Conservation (phyloP, 225 moss, liverwort and hornwort species). For the Antitrichia curtipendula region DNA sequence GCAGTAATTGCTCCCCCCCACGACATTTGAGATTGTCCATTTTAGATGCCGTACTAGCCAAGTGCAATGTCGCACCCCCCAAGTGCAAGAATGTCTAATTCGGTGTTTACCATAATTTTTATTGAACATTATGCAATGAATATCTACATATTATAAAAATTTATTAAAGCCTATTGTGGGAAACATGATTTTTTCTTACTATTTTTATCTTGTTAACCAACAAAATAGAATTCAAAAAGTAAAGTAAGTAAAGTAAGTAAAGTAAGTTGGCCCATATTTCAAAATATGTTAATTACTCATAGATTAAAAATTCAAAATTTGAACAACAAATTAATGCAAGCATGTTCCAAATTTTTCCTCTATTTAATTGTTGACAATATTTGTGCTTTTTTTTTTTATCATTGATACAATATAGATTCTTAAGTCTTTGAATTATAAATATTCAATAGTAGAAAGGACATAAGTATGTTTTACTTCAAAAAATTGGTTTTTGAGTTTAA, state of each 20-base stretch:
- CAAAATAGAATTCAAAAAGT: not conserved
- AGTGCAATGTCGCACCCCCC: too few species aligned
- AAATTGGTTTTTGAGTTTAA: not conserved
- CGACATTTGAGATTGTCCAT: too few species aligned
- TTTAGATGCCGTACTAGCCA: too few species aligned
- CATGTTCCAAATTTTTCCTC: not conserved
- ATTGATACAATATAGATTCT: not conserved
- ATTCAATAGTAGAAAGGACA: not conserved
- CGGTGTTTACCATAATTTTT: too few species aligned
- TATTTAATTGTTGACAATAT: not conserved
- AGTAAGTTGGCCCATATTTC: not conserved
- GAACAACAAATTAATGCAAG: not conserved
- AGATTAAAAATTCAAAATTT: not conserved
- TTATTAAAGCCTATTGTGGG: not conserved
- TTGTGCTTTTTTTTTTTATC: not conserved
- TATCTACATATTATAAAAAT: not conserved
- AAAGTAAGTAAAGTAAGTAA: too few species aligned
- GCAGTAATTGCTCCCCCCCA: too few species aligned
- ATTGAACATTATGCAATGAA: not conserved
- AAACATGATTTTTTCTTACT: not conserved
- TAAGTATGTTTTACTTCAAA: not conserved
- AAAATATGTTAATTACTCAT: not conserved
- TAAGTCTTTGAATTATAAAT: not conserved
- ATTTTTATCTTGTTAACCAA: too few species aligned
- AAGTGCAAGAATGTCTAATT: too few species aligned